Conservation (phyloP, 768 basidiomycete species). For the Dacryopinax spathularia region DNA sequence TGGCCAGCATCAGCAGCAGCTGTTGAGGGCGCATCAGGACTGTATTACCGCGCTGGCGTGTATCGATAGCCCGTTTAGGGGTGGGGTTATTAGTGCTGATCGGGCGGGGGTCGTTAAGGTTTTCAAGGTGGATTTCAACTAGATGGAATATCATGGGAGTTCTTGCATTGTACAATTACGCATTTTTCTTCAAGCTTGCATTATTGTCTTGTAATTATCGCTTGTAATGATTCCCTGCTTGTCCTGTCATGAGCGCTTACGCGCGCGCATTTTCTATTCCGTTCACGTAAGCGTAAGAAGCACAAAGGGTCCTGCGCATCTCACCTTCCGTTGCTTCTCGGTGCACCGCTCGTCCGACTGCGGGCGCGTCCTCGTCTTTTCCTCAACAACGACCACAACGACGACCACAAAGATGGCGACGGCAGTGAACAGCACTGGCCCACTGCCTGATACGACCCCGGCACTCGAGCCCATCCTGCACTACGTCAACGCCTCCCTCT, state of each 20-base stretch:
- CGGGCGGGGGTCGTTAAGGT: slow-evolving; percentile 81
- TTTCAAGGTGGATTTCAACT: slow-evolving; percentile 28
- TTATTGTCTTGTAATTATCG: neutral
- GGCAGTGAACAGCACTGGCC: slow-evolving; percentile 1
- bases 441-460: neutral
- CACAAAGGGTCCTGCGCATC: neutral
- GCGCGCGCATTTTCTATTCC: neutral
- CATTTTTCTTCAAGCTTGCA: neutral
- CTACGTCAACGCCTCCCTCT: slow-evolving; percentile 5
- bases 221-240: too few relatives aligned
- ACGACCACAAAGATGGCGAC: neutral
- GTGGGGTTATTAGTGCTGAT: slow-evolving; percentile 85
- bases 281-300: neutral
- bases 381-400: neutral
- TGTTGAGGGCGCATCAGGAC: slow-evolving; percentile 81
- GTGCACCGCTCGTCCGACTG: neutral
- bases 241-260: neutral
- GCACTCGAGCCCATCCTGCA: neutral
- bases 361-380: neutral
- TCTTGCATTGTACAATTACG: neutral
- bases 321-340: neutral
- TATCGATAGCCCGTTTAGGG: slow-evolving; percentile 85
- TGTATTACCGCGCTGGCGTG: slow-evolving; percentile 72
- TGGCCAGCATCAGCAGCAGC: slow-evolving; percentile 66
- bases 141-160: neutral